Percentiles rank a stretch among this genome's conserved stretches.
phyloP scores from a whole-genome alignment of 306 rosid species.

The Quercus glauca region DNA sequence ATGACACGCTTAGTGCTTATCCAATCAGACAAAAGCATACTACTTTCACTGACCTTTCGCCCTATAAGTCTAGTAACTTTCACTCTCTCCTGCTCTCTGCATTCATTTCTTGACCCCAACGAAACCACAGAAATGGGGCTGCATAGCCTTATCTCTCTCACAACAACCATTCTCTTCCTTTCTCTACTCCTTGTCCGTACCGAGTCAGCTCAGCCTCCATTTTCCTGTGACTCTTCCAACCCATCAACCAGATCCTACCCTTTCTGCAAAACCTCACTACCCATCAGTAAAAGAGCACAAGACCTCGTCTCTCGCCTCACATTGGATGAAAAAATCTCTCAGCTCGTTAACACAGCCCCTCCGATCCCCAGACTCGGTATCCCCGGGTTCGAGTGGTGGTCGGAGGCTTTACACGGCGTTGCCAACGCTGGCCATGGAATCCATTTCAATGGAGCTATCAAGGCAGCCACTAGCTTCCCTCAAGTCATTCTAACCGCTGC shows the following conservation, averaged over 20 bases:
- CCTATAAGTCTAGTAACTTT: neutral
- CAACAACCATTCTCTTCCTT: neutral
- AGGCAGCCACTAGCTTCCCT: conserved; percentile 81
- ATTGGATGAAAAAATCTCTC: conserved; percentile 81
- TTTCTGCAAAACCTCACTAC: conserved; percentile 63
- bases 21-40: no score
- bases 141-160: neutral
- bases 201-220: conserved; percentile 54
- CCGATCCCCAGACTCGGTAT: conserved; percentile 83
- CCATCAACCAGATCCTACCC: conserved; percentile 58
- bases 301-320: conserved; percentile 88
- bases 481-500: conserved; percentile 93
- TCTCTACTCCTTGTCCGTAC: conserved; percentile 7
- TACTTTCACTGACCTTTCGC: neutral
- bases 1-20: no score
- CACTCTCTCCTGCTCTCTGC: neutral
- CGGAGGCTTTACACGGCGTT: conserved; percentile 86
- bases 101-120: neutral
- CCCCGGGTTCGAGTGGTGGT: conserved; percentile 90
- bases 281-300: conserved; percentile 39
- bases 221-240: conserved; percentile 69
- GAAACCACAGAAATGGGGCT: conserved; percentile 11
- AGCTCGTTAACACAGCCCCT: conserved; percentile 81
- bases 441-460: conserved; percentile 37
- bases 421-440: conserved; percentile 52